Conservation (phyloP, 768 basidiomycete species). For the Mycena pura region DNA sequence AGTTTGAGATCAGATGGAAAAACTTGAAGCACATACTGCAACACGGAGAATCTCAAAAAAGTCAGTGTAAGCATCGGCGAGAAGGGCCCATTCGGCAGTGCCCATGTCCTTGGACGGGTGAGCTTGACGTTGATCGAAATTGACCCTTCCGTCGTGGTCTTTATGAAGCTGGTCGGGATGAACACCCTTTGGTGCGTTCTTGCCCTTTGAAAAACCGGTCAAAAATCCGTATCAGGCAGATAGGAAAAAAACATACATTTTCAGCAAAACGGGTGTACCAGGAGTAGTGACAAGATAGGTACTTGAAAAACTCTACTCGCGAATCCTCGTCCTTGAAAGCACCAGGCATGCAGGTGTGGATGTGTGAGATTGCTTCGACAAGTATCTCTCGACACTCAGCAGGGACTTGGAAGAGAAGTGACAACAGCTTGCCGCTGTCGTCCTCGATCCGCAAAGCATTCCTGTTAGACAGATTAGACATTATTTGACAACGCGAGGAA, state of each 20-base stretch:
- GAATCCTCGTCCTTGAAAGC: neutral
- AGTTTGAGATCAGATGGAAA: neutral
- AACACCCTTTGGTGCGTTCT: neutral
- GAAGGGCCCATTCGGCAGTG: neutral
- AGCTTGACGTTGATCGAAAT: neutral
- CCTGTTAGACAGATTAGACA: too few species aligned
- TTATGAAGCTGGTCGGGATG: neutral
- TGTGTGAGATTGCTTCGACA: neutral
- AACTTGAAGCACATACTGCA: neutral
- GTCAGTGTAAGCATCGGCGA: constrained; percentile 9
- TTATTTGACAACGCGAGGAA: neutral
- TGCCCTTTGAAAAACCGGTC: neutral
- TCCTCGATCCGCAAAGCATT: neutral
- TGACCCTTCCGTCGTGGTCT: neutral
- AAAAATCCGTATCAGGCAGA: too few species aligned
- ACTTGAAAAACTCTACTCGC: neutral
- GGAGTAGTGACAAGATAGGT: too few species aligned
- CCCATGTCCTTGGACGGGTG: neutral
- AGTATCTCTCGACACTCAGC: neutral
- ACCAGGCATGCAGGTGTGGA: neutral
- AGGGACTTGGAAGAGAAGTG: neutral
- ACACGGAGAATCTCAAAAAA: constrained; percentile 9
- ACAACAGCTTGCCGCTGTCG: neutral
- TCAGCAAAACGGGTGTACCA: too few species aligned
- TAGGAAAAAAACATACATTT: too few species aligned